Percentiles rank a stretch among this genome's conserved stretches.
phyloP scores from a whole-genome alignment of 148 eudicot species.

The Hydrangea macrophylla region DNA sequence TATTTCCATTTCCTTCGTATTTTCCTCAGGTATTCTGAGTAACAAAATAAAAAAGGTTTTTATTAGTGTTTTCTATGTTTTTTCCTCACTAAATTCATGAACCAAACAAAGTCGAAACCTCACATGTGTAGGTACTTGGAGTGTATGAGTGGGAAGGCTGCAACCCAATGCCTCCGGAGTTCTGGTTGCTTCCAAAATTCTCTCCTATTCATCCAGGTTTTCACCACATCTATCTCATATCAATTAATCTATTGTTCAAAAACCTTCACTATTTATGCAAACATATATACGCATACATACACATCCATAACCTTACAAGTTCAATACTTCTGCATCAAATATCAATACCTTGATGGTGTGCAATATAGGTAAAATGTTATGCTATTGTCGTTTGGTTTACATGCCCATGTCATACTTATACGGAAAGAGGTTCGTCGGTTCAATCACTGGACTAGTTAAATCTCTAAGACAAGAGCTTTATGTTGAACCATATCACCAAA shows the following conservation, averaged over 20 bases:
- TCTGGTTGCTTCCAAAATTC: constrained; percentile 57
- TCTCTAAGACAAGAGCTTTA: constrained; percentile 49
- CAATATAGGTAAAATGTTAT: constrained; percentile 50
- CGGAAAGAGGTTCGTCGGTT: constrained; percentile 63
- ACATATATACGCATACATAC: too few species aligned
- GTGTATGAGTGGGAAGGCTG: constrained; percentile 67
- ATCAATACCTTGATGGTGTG: background rate
- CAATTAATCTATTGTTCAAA: background rate
- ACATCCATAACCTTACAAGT: too few species aligned
- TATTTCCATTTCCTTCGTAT: too few species aligned
- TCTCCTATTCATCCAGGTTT: constrained; percentile 64
- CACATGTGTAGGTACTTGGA: constrained; percentile 43
- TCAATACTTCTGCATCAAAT: too few species aligned
- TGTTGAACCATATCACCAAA: constrained; percentile 32
- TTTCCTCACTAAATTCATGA: too few species aligned
- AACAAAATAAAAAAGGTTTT: too few species aligned
- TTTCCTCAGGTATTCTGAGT: too few species aligned
- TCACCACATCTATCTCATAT: background rate
- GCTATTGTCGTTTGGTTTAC: constrained; percentile 61
- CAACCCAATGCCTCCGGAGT: constrained; percentile 70
- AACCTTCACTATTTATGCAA: background rate
- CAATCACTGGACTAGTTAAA: constrained; percentile 33
- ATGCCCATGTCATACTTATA: constrained; percentile 74
- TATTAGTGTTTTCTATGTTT: too few species aligned
- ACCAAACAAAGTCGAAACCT: too few species aligned